Evolutionary conservation across 2,329 filamentous ascomycete genomes (phyloP).

Genomic region (Fusarium anthophilum): DNA sequence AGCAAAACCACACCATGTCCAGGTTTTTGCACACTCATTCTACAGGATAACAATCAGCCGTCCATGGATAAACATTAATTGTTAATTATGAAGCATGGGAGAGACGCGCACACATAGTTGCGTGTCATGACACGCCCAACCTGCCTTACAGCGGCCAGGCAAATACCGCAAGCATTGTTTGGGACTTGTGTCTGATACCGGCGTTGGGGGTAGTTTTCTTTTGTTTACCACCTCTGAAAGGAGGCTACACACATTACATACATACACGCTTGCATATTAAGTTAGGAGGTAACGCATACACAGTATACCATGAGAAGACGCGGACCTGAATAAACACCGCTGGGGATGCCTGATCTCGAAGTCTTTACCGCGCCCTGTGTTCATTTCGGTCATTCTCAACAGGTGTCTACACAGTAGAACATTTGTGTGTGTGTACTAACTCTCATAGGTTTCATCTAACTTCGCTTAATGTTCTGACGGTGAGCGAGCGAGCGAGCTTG

Average conservation of each 20-base stretch:
- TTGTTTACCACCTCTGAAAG: constrained; percentile 15
- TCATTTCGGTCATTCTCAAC: neutral
- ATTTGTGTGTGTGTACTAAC: neutral
- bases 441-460: neutral
- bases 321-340: constrained; percentile 27
- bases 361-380: neutral
- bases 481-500: constrained; percentile 16
- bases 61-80: constrained; percentile 27
- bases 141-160: constrained; percentile 17
- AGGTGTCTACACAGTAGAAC: neutral
- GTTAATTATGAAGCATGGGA: constrained; percentile 10
- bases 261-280: constrained; percentile 24
- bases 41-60: constrained; percentile 10
- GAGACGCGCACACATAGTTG: neutral
- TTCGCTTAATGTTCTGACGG: neutral
- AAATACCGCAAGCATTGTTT: constrained; percentile 20
- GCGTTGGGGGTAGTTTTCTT: constrained; percentile 33
- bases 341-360: neutral
- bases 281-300: constrained; percentile 15
- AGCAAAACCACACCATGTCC: neutral
- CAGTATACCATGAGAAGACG: constrained; percentile 31
- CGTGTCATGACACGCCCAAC: constrained; percentile 6
- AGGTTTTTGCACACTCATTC: constrained; percentile 24
- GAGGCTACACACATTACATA: constrained; percentile 18
- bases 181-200: constrained; percentile 18